Evolutionary conservation across 495 filamentous ascomycete genomes (phyloP), one percentile per base, ranked within the genome.

Genomic region (Hypoxylon trugodes): DNA sequence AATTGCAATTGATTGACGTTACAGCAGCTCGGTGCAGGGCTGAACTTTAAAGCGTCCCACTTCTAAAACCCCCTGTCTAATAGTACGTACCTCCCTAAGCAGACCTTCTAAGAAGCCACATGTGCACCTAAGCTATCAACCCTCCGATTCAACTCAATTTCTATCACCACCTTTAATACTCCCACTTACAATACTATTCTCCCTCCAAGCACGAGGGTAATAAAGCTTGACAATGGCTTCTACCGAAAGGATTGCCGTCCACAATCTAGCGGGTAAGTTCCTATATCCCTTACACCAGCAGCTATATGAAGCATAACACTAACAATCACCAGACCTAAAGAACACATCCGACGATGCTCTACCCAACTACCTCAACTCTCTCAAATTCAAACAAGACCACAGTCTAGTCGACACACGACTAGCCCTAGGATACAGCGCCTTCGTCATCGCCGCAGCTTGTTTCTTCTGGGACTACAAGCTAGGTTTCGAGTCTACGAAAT

Each of bases 271-370:
- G 41, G 88, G 88, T 86, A 81, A 43, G 40, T 32, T 26, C 37
- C 47, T 26, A 32, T 35, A 22, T 55, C 58, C 25, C 13, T 13
- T 56, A 21, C 26, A 1, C 6, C 28, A 30, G 28, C 28, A 60
- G 41, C 56, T 33, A 45, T n/a, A n/a, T n/a, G n/a, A 59, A 52
- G 45, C 66, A n/a, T 64, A 61, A 69, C 62, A 35, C 42, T 8
- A 40, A 25, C 54, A n/a, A n/a, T 37, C 33, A 22, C 30, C 69
- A 96, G 95, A 97, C 73, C 89, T 98, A 54, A 98, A 98, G 77
- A 96, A 96, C 73, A 96, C 93, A 15, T 90, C 89, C 69, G 95
- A 98, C 81, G 95, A 98, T 71, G 91, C 92, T 52, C 86, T 98
- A 42, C 84, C 88, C n/a, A 90, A 92, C 76, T 97, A 97, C 77